Base-by-base conservation (phyloP, 2,329 filamentous ascomycete genomes). In the Colletotrichum sp. region DNA sequence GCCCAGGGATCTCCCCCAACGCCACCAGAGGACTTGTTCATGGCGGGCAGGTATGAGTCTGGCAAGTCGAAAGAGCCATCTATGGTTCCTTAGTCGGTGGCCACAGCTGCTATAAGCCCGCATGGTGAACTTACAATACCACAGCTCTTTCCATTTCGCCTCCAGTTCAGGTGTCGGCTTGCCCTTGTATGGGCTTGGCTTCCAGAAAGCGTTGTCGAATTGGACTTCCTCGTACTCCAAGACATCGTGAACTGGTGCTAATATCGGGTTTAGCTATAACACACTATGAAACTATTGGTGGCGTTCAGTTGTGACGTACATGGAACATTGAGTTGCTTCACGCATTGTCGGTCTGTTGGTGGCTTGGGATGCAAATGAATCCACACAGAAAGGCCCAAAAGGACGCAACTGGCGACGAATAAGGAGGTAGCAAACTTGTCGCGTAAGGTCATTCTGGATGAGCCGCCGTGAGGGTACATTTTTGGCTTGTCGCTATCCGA, bases 141-240 rank as follows among this genome's bases (percentile, higher is more conserved):
- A 73, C 34, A 73, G 18, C 6, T 70, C 65, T 55, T 73, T 69
- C 71, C 66, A 70, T 44, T 32, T 70, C 13, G 39, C 57, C 44
- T 73, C 71, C 10, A 73, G 30, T 6, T 73, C 71, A 8, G 66
- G 65, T 9, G 71, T 73, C 13, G 71, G 71, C 21, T 63, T 73
- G 10, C 71, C 71, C 36, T 73, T 73, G 59, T 73, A 73, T 21
- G 71, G 71, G 10, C 66, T 73, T 10, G 65, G n/a, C 16, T 73
- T 69, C 71, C 66, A 73, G 24, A 73, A 73, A 5, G 57, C 71
- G 30, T 73, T 73, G 24, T 73, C 59, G 12, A 70, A 70, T 26
- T 73, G 71, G 16, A 73, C 71, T 18, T 70, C 71, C 28, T 73
- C 71, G 9, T 59, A 73, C 32, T 73, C 71, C 1, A 73, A 32